Evolutionary conservation across 352 stramenopile species (phyloP), one percentile per base, ranked within the genome.

Genomic region (Phytopythium mirpurense): DNA sequence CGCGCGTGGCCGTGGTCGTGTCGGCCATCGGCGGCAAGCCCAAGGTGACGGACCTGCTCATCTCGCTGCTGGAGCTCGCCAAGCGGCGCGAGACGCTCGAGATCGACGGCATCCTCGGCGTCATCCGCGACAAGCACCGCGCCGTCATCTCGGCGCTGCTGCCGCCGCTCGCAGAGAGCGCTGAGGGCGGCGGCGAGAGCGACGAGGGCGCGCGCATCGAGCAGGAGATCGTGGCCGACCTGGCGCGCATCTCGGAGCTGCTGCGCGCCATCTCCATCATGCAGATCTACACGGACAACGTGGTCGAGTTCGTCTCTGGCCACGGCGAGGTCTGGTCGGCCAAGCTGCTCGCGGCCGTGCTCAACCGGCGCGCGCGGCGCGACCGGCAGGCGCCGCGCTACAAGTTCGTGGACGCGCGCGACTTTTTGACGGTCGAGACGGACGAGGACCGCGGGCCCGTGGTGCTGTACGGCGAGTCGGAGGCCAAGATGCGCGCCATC

Each of bases 251-350:
- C 43, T 87, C 80, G 29, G 78, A 93, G 64, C 64, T 95, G 54
- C 67, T 96, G 62, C 69, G 74, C 51, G 74, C 91, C 36, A 95
- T 96, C 67, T 86, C 84, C 27, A 86, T 91, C 60, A 96, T 96
- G 84, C 80, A 92, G 51, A 68, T 79, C 46, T 93, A 84, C 68
- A 91, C 89, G 41, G 71, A 91, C 37, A 86, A 78, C 54, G 68
- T 97, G 42, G 72, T 92, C 38, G 83, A 96, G 67, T 90, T 98
- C 49, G 96, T 98, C 43, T 96, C 87, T n/a, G 94, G 95, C 29
- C 96, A 97, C 70, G 95, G 95, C 21, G 95, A 98, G 66, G 85
- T 98, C 66, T 98, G 95, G 95, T 97, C 85, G 29, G 90, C 93
- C 9, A 84, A 96, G 61, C 95, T 98, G 57, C 68, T 98, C 31